phyloP scores from a whole-genome alignment of 2,329 filamentous ascomycete species.

The Penicillium sp. region DNA sequence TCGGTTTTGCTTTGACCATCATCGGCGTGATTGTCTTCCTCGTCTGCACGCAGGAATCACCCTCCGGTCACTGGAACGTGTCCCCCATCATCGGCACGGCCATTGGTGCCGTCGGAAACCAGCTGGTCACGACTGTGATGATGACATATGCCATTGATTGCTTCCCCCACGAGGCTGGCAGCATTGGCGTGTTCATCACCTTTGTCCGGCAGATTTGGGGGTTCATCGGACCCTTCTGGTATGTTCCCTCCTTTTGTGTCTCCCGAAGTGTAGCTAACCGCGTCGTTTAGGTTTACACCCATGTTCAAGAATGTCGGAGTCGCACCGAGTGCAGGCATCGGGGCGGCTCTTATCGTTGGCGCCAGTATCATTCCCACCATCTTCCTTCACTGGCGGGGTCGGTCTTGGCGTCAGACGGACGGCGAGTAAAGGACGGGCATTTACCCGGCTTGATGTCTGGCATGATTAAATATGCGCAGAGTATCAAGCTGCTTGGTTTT shows the following conservation, averaged over 20 bases:
- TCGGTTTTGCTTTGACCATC: constrained; percentile 53
- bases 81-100: constrained; percentile 57
- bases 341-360: constrained; percentile 28
- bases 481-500: neutral
- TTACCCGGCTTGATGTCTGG: neutral
- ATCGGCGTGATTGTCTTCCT: constrained; percentile 58
- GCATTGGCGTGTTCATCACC: constrained; percentile 61
- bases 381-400: constrained; percentile 29
- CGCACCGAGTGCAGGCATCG: constrained; percentile 33
- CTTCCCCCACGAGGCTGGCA: constrained; percentile 54
- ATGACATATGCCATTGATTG: constrained; percentile 62
- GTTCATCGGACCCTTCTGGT: constrained; percentile 42
- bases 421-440: neutral
- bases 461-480: neutral
- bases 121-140: constrained; percentile 62
- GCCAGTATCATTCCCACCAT: constrained; percentile 34
- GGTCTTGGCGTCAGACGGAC: constrained; percentile 21
- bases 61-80: constrained; percentile 52
- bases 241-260: constrained; percentile 8
- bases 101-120: constrained; percentile 57
- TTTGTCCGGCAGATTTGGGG: constrained; percentile 51
- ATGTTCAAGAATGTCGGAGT: constrained; percentile 38
- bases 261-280: constrained; percentile 11
- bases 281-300: constrained; percentile 28
- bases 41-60: constrained; percentile 52